Evolutionary conservation across 2,329 filamentous ascomycete genomes (phyloP).

Genomic region (Fusarium buxicola): DNA sequence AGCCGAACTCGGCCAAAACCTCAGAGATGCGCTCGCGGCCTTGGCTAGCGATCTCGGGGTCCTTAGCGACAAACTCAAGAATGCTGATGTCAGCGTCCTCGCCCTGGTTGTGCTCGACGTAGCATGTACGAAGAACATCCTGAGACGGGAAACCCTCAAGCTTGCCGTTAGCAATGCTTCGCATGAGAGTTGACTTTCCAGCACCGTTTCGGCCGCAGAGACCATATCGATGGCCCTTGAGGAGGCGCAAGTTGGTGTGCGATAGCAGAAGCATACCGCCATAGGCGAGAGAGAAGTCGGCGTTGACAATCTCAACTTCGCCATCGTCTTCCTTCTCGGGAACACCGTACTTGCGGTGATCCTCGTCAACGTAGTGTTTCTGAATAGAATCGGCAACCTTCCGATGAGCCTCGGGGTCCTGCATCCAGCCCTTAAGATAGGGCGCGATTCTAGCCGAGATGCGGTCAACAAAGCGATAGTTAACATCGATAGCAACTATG

Average conservation of each 20-base stretch:
- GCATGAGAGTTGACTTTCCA: conserved; percentile 99
- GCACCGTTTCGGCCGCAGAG: conserved; percentile 97
- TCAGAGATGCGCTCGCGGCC: conserved; percentile 83
- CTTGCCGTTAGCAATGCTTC: conserved; percentile 94
- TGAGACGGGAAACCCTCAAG: conserved; percentile 95
- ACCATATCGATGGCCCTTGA: conserved; percentile 97
- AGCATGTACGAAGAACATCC: conserved; percentile 93
- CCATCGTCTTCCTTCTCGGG: conserved; percentile 90
- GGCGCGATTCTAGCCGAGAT: conserved; percentile 76
- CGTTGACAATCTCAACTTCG: conserved; percentile 96
- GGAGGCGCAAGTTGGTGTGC: conserved; percentile 91
- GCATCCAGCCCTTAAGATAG: conserved; percentile 79
- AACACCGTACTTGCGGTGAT: conserved; percentile 86
- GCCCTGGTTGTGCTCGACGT: conserved; percentile 99
- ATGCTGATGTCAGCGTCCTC: conserved; percentile 98
- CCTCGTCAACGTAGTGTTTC: conserved; percentile 82
- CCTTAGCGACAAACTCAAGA: conserved; percentile 90
- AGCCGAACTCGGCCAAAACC: conserved; percentile 92
- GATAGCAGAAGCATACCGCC: conserved; percentile 97
- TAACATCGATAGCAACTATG: conserved; percentile 90
- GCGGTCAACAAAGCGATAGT: conserved; percentile 81
- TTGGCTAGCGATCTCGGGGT: conserved; percentile 84
- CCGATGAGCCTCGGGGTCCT: conserved; percentile 68
- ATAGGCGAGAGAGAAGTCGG: conserved; percentile 96
- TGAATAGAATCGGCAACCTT: conserved; percentile 80